A percentile compares a stretch with the other conserved stretches of the same genome.
Evolutionary conservation across 2,329 filamentous ascomycete genomes (phyloP).

Genomic region (Pleochaeta shiraiana): DNA sequence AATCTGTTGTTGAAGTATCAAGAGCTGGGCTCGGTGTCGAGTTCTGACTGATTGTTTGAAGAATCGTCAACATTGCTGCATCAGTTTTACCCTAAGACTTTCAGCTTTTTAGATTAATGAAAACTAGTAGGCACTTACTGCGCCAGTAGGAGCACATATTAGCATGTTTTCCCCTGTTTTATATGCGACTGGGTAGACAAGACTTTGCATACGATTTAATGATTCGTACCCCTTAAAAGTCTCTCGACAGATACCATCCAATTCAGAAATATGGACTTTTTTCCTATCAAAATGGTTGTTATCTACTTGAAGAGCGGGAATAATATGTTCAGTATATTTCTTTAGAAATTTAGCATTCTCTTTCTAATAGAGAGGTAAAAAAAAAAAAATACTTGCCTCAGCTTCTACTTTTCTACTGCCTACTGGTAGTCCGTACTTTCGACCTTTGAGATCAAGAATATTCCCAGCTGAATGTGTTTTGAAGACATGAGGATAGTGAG

Average conservation of each 20-base stretch:
- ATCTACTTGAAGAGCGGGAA: slow-evolving; percentile 67
- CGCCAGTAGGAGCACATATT: slow-evolving; percentile 92
- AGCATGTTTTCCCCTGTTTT: slow-evolving; percentile 97
- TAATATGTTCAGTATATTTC: slow-evolving; percentile 73
- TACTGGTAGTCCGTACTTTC: slow-evolving; percentile 59
- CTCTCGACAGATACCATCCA: slow-evolving; percentile 75
- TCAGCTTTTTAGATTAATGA: background rate
- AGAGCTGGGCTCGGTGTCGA: slow-evolving; percentile 60
- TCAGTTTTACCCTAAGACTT: slow-evolving; percentile 66
- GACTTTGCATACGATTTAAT: slow-evolving; percentile 93
- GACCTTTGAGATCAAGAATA: slow-evolving; percentile 55
- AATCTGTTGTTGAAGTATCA: slow-evolving; percentile 49
- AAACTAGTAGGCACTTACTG: slow-evolving; percentile 26
- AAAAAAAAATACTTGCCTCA: slow-evolving; percentile 18
- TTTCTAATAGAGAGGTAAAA: background rate
- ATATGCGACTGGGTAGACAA: slow-evolving; percentile 90
- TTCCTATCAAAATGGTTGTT: slow-evolving; percentile 49
- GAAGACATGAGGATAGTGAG: slow-evolving; percentile 87
- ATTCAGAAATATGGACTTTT: slow-evolving; percentile 54
- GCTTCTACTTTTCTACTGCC: slow-evolving; percentile 51
- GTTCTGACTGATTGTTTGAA: slow-evolving; percentile 80
- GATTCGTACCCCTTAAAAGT: slow-evolving; percentile 90
- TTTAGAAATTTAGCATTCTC: slow-evolving; percentile 21
- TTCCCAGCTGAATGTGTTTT: slow-evolving; percentile 68
- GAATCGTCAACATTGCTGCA: slow-evolving; percentile 86